Conservation (phyloP, 2,329 filamentous ascomycete species). For the Colletotrichum lentis region DNA sequence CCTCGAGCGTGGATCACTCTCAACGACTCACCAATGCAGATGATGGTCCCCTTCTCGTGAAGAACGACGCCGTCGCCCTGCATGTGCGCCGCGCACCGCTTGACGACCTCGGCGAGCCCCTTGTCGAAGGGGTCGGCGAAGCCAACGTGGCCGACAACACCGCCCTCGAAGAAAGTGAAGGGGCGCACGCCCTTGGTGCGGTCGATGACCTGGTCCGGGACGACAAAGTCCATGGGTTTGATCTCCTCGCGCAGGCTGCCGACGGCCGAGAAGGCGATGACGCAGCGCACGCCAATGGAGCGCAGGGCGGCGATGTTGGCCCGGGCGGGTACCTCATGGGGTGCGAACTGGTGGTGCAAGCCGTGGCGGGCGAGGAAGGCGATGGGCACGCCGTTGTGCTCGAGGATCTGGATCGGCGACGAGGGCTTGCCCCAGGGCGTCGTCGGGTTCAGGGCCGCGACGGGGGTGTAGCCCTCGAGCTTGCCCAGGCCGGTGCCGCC, state of each 20-base stretch:
- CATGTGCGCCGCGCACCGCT: conserved; percentile 76
- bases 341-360: conserved; percentile 84
- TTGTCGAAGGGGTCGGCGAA: conserved; percentile 96
- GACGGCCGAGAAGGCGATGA: conserved; percentile 95
- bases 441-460: conserved; percentile 76
- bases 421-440: conserved; percentile 91
- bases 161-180: conserved; percentile 94
- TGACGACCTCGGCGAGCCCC: conserved; percentile 77
- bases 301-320: conserved; percentile 99
- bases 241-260: conserved; percentile 92
- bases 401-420: conserved; percentile 82
- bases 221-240: conserved; percentile 93
- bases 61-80: conserved; percentile 85
- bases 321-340: conserved; percentile 91
- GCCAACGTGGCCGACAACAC: conserved; percentile 90
- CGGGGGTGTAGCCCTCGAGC: conserved; percentile 85
- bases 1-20: background rate
- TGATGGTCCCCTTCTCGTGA: conserved; percentile 82
- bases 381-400: conserved; percentile 82
- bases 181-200: conserved; percentile 93
- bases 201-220: conserved; percentile 97
- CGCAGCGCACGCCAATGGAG: conserved; percentile 84
- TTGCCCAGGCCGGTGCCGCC: conserved; percentile 92
- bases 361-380: conserved; percentile 97
- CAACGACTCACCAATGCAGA: conserved; percentile 82